Conservation (phyloP, 73 alveolate species). For the Tetrahymena malaccensis region DNA sequence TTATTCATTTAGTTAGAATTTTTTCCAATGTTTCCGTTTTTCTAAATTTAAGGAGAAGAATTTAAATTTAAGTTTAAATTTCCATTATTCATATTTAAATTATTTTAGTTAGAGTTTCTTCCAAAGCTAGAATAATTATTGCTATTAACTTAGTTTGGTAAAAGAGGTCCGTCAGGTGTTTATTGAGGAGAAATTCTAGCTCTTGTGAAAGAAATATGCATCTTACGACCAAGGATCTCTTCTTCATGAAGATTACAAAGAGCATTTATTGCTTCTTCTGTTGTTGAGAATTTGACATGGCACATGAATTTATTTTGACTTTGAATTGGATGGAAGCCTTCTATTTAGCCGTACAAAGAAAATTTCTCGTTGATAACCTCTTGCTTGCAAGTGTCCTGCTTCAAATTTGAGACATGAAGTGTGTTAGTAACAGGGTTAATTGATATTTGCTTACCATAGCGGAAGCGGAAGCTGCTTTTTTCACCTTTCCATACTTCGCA, state of each 20-base stretch:
- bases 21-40: background rate
- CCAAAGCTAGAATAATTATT: background rate
- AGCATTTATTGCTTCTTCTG: slow-evolving; percentile 44
- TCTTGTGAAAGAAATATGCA: slow-evolving; percentile 30
- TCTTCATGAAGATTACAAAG: slow-evolving; percentile 33
- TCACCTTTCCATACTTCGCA: slow-evolving; percentile 4
- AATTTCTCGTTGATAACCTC: slow-evolving; percentile 9
- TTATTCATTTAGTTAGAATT: background rate
- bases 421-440: slow-evolving; percentile 24
- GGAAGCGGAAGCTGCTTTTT: slow-evolving; percentile 8
- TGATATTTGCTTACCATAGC: slow-evolving; percentile 11
- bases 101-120: background rate
- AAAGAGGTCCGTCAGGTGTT: background rate
- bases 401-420: slow-evolving; percentile 18
- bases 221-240: slow-evolving; percentile 35
- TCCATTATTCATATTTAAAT: background rate
- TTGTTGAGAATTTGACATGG: slow-evolving; percentile 20
- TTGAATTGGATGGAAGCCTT: slow-evolving; percentile 3
- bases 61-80: background rate
- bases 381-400: slow-evolving; percentile 1
- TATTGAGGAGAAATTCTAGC: background rate
- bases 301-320: background rate
- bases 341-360: background rate
- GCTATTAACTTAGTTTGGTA: background rate
- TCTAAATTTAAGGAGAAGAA: background rate